These are phyloP conservation scores for Fusarium succisae DNA, from an alignment of 2,329 filamentous ascomycete genomes.

Conservation along the genomic window DNA sequence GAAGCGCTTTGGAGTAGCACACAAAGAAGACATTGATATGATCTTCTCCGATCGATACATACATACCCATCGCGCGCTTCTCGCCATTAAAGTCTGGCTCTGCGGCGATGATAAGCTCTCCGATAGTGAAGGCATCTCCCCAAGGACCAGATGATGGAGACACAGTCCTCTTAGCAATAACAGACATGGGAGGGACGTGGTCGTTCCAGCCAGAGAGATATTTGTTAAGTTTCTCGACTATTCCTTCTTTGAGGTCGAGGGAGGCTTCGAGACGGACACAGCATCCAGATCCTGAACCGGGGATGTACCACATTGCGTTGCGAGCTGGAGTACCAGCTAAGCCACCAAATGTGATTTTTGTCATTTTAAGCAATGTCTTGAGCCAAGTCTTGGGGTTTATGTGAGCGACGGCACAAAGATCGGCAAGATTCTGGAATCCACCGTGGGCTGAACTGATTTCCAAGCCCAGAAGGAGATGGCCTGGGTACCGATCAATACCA, in stretches of 20 bases:
- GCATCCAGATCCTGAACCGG: fast-evolving
- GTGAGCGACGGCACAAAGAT: neutral
- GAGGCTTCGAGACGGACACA: fast-evolving
- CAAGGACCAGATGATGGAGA: fast-evolving
- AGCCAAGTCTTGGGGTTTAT: neutral
- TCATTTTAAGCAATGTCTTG: fast-evolving
- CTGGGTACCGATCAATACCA: neutral
- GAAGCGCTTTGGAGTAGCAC: neutral
- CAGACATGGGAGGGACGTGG: fast-evolving
- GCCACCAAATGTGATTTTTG: fast-evolving
- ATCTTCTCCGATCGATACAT: neutral
- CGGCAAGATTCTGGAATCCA: fast-evolving
- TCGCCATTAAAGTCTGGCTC: neutral
- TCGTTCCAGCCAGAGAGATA: neutral
- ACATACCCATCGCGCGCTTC: neutral
- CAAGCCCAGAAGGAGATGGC: neutral
- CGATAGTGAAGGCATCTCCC: neutral
- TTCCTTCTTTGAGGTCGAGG: fast-evolving
- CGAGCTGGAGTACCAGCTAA: neutral
- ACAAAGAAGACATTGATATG: neutral
- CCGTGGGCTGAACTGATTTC: fast-evolving
- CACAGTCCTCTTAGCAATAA: neutral
- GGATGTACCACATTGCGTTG: neutral
- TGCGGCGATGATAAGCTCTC: neutral
- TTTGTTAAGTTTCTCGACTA: fast-evolving